These are phyloP conservation scores for Picochlorum sp. DNA, from an alignment of 139 green algal genomes.

Conservation along the genomic window DNA sequence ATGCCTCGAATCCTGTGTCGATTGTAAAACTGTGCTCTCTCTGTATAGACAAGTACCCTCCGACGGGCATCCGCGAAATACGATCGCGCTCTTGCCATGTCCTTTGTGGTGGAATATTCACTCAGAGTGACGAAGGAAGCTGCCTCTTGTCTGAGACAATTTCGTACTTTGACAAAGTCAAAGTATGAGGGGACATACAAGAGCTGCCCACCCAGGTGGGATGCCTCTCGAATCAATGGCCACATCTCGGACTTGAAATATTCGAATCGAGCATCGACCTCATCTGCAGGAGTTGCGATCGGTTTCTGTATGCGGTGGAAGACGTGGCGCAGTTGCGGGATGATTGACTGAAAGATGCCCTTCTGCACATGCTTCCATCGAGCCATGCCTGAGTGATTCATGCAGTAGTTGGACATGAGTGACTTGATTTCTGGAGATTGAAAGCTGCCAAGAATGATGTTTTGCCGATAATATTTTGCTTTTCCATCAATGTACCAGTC, in stretches of 20 bases:
- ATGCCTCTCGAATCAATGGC: slow-evolving; percentile 57
- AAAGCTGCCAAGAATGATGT: slow-evolving; percentile 73
- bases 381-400: slow-evolving; percentile 44
- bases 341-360: slow-evolving; percentile 64
- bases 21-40: slow-evolving; percentile 93
- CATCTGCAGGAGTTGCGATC: slow-evolving; percentile 15
- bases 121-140: slow-evolving; percentile 52
- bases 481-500: slow-evolving; percentile 34
- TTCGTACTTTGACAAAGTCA: slow-evolving; percentile 77
- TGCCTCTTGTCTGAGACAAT: slow-evolving; percentile 29
- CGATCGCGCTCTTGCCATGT: slow-evolving; percentile 54
- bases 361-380: slow-evolving; percentile 29
- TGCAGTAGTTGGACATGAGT: slow-evolving; percentile 43
- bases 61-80: slow-evolving; percentile 67
- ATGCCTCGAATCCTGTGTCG: slow-evolving; percentile 64
- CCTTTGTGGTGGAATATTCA: slow-evolving; percentile 71
- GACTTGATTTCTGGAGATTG: slow-evolving; percentile 64
- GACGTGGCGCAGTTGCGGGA: slow-evolving; percentile 74
- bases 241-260: slow-evolving; percentile 73
- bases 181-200: slow-evolving; percentile 91
- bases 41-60: slow-evolving; percentile 85
- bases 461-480: slow-evolving; percentile 70
- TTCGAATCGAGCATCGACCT: slow-evolving; percentile 66
- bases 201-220: slow-evolving; percentile 34
- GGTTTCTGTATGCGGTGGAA: slow-evolving; percentile 77